Base-by-base conservation (phyloP, 768 basidiomycete species). In the Amanita rimosa region DNA sequence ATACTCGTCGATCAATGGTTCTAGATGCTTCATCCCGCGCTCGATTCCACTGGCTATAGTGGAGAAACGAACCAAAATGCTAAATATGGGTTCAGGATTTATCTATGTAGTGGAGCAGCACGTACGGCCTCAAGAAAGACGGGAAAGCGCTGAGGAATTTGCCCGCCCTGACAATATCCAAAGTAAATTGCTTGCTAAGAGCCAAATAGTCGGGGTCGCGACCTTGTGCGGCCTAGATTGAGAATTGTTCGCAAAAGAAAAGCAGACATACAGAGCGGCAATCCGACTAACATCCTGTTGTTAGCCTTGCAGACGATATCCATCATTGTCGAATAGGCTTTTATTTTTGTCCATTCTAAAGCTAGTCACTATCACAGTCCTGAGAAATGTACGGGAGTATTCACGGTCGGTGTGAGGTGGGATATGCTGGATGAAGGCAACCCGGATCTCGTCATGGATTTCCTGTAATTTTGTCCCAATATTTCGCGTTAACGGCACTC, bases 401-500 rank as follows among this genome's bases (percentile, higher is more conserved):
- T 27, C 40, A 36, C 40, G 17, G 21, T 26, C 13, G 3, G 14
- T 6, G 6, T 24, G 7, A 10, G 3, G 16, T 6, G 48, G 31
- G 22, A 64, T 54, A n/a, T 55, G 36, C 6, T 58, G 52, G 33
- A 51, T 49, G 38, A 60, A 60, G 5, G 55, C 58, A 22, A 37
- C 14, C 4, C 50, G 47, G 34, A 60, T 52, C 52, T 65, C 64
- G 16, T 60, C 58, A 7, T 50, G 47, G 40, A 64, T 60, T 10
- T 56, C 55, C 1, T 54, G 53, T 22, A 63, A 60, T 37, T 58
- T 54, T 10, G 51, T 49, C 13, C 40, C 53, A 22, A 65, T 58
- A 52, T 63, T 65, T 14, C 59, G 58, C 14, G 58, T 65, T 48
- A 65, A 53, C 0, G 53, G 49, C 10, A 52, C 53, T 17, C 62